Conservation (phyloP, 108 stramenopile genomes). For the Mediolabrus comicus region DNA sequence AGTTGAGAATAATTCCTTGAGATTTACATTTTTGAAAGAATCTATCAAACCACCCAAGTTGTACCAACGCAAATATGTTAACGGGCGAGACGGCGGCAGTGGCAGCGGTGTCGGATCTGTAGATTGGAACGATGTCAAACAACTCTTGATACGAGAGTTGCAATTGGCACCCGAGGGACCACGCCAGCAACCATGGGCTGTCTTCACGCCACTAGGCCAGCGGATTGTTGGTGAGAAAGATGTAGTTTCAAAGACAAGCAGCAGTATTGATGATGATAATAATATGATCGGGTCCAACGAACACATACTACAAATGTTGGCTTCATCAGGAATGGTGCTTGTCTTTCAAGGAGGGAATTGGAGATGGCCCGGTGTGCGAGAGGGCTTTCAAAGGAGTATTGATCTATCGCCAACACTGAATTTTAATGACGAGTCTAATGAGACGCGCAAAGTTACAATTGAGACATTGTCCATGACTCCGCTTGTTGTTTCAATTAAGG, state of each 20-base stretch:
- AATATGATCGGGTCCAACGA: constrained; percentile 5
- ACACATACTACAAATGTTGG: constrained; percentile 22
- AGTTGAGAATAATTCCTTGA: constrained; percentile 16
- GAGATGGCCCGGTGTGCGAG: constrained; percentile 69
- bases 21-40: constrained; percentile 36
- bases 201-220: constrained; percentile 54
- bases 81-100: neutral
- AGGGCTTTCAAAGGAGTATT: constrained; percentile 60
- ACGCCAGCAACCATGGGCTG: constrained; percentile 60
- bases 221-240: constrained; percentile 37
- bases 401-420: constrained; percentile 8
- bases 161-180: constrained; percentile 17
- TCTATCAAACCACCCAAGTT: constrained; percentile 6
- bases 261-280: neutral
- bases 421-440: neutral
- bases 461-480: constrained; percentile 60
- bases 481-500: constrained; percentile 63
- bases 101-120: constrained; percentile 2
- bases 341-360: constrained; percentile 66
- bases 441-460: constrained; percentile 35
- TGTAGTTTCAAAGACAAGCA: neutral
- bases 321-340: constrained; percentile 50
- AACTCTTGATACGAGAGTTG: constrained; percentile 26
- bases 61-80: constrained; percentile 12
- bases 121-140: constrained; percentile 15